Base-by-base conservation (phyloP, 257 asterid genomes). In the Catharanthus roseus region DNA sequence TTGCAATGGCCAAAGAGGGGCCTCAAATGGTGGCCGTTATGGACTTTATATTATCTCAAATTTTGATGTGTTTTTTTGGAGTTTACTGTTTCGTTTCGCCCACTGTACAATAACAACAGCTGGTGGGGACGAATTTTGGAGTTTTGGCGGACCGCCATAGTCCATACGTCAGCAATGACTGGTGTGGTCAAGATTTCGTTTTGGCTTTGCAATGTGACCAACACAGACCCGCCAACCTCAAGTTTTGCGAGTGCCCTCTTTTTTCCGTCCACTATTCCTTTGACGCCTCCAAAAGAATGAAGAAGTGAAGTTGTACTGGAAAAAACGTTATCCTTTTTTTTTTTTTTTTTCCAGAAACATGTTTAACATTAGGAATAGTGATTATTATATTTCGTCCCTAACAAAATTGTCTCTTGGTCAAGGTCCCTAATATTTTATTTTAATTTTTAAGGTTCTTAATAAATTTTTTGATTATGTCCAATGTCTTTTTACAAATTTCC, bases 61-160 rank as follows among this genome's bases (percentile, higher is more conserved):
- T 0, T 1, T 74, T 67, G 7, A 12, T 9, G 29, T 26, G 60
- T 38, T 29, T 18, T n/a, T 45, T 55, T 10, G 31, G 38, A 66
- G 41, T 16, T n/a, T 45, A 12, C 16, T 38, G 42, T 8, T 38
- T n/a, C 0, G 0, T 10, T 54, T 36, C 18, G 28, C 28, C n/a
- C 6, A n/a, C 49, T 6, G 63, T 16, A 0, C 70, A 42, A 4
- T 31, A 18, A 3, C 12, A 10, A n/a, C 1, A 23, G 15, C 31
- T 54, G 60, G 51, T 39, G 82, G 74, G 79, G 79, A 70, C 67
- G 58, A 54, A 50, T 44, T 16, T 65, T 45, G 18, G n/a, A n/a
- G n/a, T n/a, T n/a, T n/a, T n/a, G n/a, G n/a, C n/a, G n/a, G n/a
- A n/a, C n/a, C n/a, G n/a, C n/a, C n/a, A n/a, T n/a, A n/a, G n/a